A percentile compares a stretch with the other conserved stretches of the same genome.
phyloP scores from a whole-genome alignment of 2,329 filamentous ascomycete species.

The Talaromyces sp. region DNA sequence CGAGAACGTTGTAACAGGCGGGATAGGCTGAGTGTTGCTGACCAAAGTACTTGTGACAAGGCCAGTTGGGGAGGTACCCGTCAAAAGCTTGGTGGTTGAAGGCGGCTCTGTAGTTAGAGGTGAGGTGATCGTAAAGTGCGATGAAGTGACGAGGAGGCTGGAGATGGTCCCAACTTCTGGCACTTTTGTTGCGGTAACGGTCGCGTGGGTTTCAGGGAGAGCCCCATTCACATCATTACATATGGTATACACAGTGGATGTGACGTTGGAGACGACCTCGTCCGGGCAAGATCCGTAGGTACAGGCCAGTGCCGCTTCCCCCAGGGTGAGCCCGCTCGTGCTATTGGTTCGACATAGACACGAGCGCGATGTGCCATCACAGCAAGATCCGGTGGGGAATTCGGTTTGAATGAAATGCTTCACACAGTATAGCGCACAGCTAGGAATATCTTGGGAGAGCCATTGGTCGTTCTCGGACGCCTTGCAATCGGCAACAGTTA shows the following conservation, averaged over 20 bases:
- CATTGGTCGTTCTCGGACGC: conserved; percentile 5
- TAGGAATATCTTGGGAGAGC: conserved; percentile 37
- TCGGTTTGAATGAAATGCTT: conserved; percentile 57
- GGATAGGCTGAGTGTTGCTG: background rate
- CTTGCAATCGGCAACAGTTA: conserved; percentile 13
- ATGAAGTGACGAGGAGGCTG: conserved; percentile 12
- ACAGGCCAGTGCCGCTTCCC: conserved; percentile 67
- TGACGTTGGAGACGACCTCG: conserved; percentile 32
- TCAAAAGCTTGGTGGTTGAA: background rate
- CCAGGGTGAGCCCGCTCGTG: conserved; percentile 59
- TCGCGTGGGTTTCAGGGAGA: conserved; percentile 28
- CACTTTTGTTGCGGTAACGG: conserved; percentile 30
- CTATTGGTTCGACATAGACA: conserved; percentile 61
- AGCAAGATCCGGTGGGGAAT: conserved; percentile 49
- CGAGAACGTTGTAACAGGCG: background rate
- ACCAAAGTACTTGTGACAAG: background rate
- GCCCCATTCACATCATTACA: conserved; percentile 44
- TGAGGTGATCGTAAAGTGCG: background rate
- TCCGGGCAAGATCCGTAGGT: conserved; percentile 54
- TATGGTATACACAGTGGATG: conserved; percentile 48
- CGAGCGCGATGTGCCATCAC: conserved; percentile 47
- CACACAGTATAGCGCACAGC: conserved; percentile 59
- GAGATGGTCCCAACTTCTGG: conserved; percentile 9
- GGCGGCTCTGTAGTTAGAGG: background rate
- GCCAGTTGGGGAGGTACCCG: background rate